Evolutionary conservation across 2,329 filamentous ascomycete species (phyloP).

Genomic region (Hypoxylon sp.): DNA sequence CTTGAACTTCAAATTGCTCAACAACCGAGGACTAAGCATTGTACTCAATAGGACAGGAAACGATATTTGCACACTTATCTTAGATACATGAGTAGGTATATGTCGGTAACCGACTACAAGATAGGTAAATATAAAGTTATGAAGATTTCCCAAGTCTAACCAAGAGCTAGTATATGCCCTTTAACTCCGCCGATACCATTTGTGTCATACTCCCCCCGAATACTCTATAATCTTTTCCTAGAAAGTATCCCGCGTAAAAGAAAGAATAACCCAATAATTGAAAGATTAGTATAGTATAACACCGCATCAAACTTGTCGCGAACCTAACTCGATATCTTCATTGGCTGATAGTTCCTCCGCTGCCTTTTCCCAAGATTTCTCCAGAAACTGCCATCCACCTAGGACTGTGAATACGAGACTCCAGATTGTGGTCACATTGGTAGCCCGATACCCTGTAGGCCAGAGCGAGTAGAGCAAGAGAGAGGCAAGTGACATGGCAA

Average conservation of each 20-base stretch:
- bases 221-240: not conserved
- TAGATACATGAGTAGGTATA: no score
- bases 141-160: not conserved
- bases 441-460: slow-evolving; percentile 28
- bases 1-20: no score
- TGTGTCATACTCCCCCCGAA: not conserved
- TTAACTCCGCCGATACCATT: not conserved
- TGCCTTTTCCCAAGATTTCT: slow-evolving; percentile 29
- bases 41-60: no score
- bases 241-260: no score
- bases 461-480: slow-evolving; percentile 33
- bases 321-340: slow-evolving; percentile 20
- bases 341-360: not conserved
- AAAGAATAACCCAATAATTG: not conserved
- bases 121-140: not conserved
- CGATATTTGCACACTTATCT: no score
- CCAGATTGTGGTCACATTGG: slow-evolving; percentile 21
- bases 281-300: not conserved
- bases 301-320: not conserved
- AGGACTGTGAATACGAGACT: slow-evolving; percentile 33
- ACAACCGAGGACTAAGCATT: no score
- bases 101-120: no score
- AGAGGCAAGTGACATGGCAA: slow-evolving; percentile 33
- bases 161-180: not conserved
- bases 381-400: slow-evolving; percentile 36